Conservation (phyloP, 129 eudicot genomes). For the Scalesia atractyloides region DNA sequence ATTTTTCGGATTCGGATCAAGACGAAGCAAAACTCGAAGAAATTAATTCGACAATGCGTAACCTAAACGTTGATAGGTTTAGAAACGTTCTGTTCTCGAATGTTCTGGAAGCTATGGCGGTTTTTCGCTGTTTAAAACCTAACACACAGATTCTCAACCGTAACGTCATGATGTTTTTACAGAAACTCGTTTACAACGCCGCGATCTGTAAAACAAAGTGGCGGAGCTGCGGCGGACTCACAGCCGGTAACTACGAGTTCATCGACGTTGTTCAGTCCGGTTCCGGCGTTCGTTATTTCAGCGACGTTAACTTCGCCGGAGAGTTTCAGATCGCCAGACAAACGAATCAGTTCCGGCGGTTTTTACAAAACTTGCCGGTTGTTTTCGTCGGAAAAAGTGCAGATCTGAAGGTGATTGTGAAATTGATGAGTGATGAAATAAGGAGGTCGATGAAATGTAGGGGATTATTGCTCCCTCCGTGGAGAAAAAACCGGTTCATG, state of each 20-base stretch:
- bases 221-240: conserved; percentile 60
- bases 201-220: conserved; percentile 81
- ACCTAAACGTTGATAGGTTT: conserved; percentile 37
- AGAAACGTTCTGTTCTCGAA: conserved; percentile 35
- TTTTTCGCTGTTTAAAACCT: conserved; percentile 31
- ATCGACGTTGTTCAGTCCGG: conserved; percentile 56
- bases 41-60: conserved; percentile 14
- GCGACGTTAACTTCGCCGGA: conserved; percentile 57
- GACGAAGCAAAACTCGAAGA: conserved; percentile 20
- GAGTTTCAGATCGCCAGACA: conserved; percentile 83
- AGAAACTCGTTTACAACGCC: conserved; percentile 64
- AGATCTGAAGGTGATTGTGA: conserved; percentile 55
- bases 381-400: conserved; percentile 56
- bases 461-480: conserved; percentile 71
- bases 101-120: conserved; percentile 46
- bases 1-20: conserved; percentile 36
- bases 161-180: conserved; percentile 57
- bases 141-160: conserved; percentile 44
- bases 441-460: conserved; percentile 57
- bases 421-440: conserved; percentile 52
- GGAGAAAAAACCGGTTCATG: conserved; percentile 90
- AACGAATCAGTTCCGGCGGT: conserved; percentile 43
- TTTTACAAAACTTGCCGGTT: conserved; percentile 33
- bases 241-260: conserved; percentile 78
- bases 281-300: conserved; percentile 44